Percentiles rank a stretch among this genome's conserved stretches.
Conservation (phyloP, 352 stramenopile genomes). For the Pythium aphanidermatum region DNA sequence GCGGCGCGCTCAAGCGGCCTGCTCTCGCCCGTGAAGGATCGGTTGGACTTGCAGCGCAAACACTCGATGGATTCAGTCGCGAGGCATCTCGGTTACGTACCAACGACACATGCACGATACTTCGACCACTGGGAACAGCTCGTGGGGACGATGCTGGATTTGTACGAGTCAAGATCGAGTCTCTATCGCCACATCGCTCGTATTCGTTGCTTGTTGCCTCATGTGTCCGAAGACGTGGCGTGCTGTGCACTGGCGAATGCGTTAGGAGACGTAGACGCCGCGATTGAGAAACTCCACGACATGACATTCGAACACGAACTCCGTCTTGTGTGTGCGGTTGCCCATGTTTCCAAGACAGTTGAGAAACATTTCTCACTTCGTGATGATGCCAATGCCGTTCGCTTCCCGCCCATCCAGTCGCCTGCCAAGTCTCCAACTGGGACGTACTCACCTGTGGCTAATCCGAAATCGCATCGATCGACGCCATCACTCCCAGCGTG, state of each 20-base stretch:
- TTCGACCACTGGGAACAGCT: constrained; percentile 59
- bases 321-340: constrained; percentile 40
- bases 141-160: constrained; percentile 27
- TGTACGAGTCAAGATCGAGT: constrained; percentile 39
- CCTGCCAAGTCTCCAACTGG: no score
- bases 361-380: constrained; percentile 16
- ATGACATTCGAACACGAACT: constrained; percentile 51
- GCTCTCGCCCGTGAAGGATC: constrained; percentile 37
- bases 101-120: constrained; percentile 31
- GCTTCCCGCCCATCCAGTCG: constrained; percentile 17
- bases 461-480: no score
- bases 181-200: constrained; percentile 37
- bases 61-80: constrained; percentile 58
- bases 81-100: constrained; percentile 54
- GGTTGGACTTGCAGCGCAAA: constrained; percentile 43
- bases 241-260: constrained; percentile 59
- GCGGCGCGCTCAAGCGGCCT: constrained; percentile 44
- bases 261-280: constrained; percentile 34
- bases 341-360: constrained; percentile 35
- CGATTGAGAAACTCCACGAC: constrained; percentile 49
- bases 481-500: not conserved
- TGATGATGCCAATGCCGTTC: not conserved
- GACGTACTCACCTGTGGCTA: no score
- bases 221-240: constrained; percentile 40
- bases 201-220: constrained; percentile 33